Evolutionary conservation across 441 rosid species (phyloP), one percentile per base, ranked within the genome.

Genomic region (Theobroma grandiflorum): DNA sequence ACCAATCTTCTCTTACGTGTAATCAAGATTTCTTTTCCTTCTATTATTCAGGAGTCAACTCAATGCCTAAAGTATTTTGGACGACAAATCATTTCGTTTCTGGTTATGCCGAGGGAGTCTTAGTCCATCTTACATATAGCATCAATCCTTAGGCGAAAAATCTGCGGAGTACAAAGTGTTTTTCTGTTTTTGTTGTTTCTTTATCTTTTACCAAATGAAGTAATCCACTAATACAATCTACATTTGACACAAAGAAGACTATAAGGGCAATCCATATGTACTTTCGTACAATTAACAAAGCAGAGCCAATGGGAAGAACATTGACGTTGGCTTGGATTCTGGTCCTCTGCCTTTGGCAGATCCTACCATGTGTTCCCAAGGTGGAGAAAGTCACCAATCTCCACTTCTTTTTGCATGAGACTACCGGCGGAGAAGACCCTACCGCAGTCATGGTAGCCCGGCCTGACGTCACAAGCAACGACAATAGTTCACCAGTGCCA

Each of bases 361-460:
- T 69, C 2, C 77, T 76, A 8, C 55, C 55, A 7, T 80, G 77
- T 1, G 73, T 33, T 3, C 84, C 62, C 4, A 64, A 63, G 47
- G 35, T 65, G 37, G 69, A 78, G 79, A 72, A 83, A 14, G 66
- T 83, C 4, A 91, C 90, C 20, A 49, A 69, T 31, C 89, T 92
- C 50, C 90, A 69, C 52, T 92, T 91, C 87, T 90, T 84, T 84
- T 73, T 91, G 80, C 93, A 89, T 12, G 93, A 88, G 80, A 85
- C 59, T 75, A 4, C 79, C 26, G 52, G 75, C 35, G 79, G 80
- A 16, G 0, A 64, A 59, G 71, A 74, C 70, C 87, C 92, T 0
- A 84, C 50, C 8, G 88, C 87, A 2, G 87, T 87, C 11, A 43
- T 45, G 71, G 82, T 90, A 33, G 89, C 89, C 26, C 73, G 65